Evolutionary conservation across 495 filamentous ascomycete species (phyloP).

Genomic region (Alectoria sarmentosa): DNA sequence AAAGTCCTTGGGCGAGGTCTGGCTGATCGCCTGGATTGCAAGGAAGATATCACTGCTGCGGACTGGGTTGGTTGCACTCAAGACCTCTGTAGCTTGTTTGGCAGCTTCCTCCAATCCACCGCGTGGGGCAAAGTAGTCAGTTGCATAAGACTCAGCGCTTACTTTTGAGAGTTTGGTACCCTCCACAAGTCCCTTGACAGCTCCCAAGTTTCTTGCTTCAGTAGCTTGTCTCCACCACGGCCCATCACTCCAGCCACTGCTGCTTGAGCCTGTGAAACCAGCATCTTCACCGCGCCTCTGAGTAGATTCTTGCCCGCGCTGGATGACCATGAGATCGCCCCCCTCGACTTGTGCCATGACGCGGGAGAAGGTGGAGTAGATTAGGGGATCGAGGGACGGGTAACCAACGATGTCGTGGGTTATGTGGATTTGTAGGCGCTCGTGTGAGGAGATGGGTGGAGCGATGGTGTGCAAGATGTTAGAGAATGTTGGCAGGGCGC

Average conservation of each 20-base stretch:
- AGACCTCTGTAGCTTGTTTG: constrained; percentile 62
- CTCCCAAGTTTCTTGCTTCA: constrained; percentile 65
- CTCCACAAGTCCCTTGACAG: constrained; percentile 72
- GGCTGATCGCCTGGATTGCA: constrained; percentile 76
- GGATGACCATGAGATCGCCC: constrained; percentile 92
- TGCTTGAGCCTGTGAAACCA: constrained; percentile 48
- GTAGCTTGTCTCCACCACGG: constrained; percentile 87
- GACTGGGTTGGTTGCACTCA: constrained; percentile 80
- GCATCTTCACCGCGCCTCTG: constrained; percentile 55
- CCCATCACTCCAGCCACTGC: constrained; percentile 75
- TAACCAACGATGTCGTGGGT: constrained; percentile 94
- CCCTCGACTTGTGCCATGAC: constrained; percentile 99
- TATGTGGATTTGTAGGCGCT: constrained; percentile 95
- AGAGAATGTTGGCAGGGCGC: constrained; percentile 90
- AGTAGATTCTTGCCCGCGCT: constrained; percentile 79
- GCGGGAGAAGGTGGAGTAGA: constrained; percentile 87
- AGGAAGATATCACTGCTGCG: constrained; percentile 93
- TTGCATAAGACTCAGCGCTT: constrained; percentile 78
- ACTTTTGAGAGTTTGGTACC: constrained; percentile 84
- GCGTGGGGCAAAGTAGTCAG: constrained; percentile 67
- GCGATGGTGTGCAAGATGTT: constrained; percentile 90
- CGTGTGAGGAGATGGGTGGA: constrained; percentile 93
- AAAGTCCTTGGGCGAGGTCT: constrained; percentile 53
- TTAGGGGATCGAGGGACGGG: constrained; percentile 86
- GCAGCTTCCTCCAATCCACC: constrained; percentile 78